A percentile compares a stretch with the other conserved stretches of the same genome.
phyloP scores from a whole-genome alignment of 1,284 basidiomycete species.

The Malassezia nana region DNA sequence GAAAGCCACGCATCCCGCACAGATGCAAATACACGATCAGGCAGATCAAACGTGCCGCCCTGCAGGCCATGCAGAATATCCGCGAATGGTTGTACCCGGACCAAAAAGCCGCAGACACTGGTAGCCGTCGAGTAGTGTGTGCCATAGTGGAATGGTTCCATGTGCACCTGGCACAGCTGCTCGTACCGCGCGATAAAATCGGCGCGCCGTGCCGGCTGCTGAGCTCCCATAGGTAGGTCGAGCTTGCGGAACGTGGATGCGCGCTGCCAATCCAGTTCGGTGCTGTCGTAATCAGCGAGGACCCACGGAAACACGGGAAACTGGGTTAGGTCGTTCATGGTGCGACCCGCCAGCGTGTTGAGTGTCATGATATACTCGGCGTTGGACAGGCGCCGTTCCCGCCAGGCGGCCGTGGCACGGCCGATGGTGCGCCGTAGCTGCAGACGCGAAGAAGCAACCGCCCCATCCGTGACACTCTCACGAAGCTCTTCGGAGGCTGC shows the following conservation, averaged over 20 bases:
- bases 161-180: constrained; percentile 63
- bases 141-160: constrained; percentile 55
- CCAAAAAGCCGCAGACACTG: constrained; percentile 90
- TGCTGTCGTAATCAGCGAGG: constrained; percentile 70
- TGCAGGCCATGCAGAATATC: constrained; percentile 35
- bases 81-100: constrained; percentile 64
- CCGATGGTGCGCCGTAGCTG: constrained; percentile 34
- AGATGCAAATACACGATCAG: constrained; percentile 76
- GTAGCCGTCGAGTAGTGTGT: constrained; percentile 94
- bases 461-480: constrained; percentile 25
- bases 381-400: constrained; percentile 38
- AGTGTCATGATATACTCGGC: constrained; percentile 48
- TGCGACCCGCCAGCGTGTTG: constrained; percentile 45
- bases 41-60: constrained; percentile 78
- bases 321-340: constrained; percentile 66
- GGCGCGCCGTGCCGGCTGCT: constrained; percentile 58
- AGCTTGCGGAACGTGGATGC: constrained; percentile 66
- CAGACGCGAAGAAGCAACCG: constrained; percentile 6
- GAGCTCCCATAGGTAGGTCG: constrained; percentile 79
- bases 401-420: constrained; percentile 39
- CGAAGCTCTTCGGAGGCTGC: constrained; percentile 24
- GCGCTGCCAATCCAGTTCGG: constrained; percentile 61
- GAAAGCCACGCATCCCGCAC: constrained; percentile 66
- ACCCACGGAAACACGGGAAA: constrained; percentile 92
- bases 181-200: constrained; percentile 58